Evolutionary conservation across 805 yeast genomes (phyloP).

Genomic region (Starmerella roubikii): DNA sequence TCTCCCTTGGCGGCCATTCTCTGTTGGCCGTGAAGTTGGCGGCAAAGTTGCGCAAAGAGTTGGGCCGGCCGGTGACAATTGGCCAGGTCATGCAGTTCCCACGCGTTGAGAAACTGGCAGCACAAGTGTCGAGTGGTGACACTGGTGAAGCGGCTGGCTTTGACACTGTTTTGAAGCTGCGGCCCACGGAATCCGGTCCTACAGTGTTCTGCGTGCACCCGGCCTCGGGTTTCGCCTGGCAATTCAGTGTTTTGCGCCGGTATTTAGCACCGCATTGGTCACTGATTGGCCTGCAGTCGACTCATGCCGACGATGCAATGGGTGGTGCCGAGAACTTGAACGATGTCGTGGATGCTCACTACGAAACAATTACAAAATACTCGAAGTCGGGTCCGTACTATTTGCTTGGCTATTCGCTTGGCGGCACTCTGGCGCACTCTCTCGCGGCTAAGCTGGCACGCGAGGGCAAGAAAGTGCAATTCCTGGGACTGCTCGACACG

Average conservation of each 20-base stretch:
- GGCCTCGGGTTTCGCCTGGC: constrained; percentile 15
- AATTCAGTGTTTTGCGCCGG: constrained; percentile 12
- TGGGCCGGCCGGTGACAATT: constrained; percentile 9
- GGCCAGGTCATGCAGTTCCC: constrained; percentile 14
- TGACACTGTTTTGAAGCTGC: constrained; percentile 3
- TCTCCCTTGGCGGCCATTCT: constrained; percentile 94
- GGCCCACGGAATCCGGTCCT: neutral
- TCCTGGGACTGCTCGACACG: constrained; percentile 13
- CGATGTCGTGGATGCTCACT: constrained; percentile 8
- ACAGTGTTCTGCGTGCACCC: constrained; percentile 12
- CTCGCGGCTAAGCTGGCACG: constrained; percentile 8
- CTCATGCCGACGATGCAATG: constrained; percentile 5
- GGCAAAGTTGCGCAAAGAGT: constrained; percentile 1
- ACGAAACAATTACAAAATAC: neutral
- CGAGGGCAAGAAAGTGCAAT: constrained; percentile 5
- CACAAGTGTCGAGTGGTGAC: constrained; percentile 1
- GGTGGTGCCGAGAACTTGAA: constrained; percentile 2
- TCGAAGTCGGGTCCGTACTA: constrained; percentile 5
- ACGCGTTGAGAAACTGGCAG: constrained; percentile 6
- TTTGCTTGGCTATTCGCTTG: constrained; percentile 13
- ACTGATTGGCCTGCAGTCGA: constrained; percentile 11
- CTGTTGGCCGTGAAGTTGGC: constrained; percentile 45
- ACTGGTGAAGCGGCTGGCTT: constrained; percentile 10
- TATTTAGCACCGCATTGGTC: constrained; percentile 12
- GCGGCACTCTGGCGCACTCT: constrained; percentile 14